phyloP scores from a whole-genome alignment of 2,329 filamentous ascomycete genomes.

The Colletotrichum sp. region DNA sequence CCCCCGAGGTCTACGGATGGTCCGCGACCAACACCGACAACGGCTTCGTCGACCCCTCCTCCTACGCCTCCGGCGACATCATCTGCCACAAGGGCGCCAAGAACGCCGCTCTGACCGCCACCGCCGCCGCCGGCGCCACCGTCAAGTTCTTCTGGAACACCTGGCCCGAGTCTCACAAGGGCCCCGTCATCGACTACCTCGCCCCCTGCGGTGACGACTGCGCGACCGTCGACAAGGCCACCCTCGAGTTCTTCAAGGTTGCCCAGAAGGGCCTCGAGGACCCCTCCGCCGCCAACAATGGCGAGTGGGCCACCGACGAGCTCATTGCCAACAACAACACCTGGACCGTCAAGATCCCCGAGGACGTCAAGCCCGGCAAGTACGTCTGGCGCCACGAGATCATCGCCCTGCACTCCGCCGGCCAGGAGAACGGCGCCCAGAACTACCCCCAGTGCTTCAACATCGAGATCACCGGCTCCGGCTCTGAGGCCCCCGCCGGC shows the following conservation, averaged over 20 bases:
- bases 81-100: constrained; percentile 51
- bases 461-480: constrained; percentile 48
- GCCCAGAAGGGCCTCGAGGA: constrained; percentile 51
- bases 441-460: constrained; percentile 60
- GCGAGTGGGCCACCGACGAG: constrained; percentile 61
- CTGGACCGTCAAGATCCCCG: constrained; percentile 53
- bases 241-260: constrained; percentile 66
- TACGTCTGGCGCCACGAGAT: constrained; percentile 63
- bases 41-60: constrained; percentile 51
- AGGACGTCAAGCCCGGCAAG: constrained; percentile 51
- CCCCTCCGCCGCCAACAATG: constrained; percentile 37
- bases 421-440: constrained; percentile 45
- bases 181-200: constrained; percentile 66
- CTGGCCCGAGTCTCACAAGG: constrained; percentile 70
- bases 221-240: constrained; percentile 52
- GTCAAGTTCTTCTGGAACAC: constrained; percentile 66
- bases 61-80: constrained; percentile 45
- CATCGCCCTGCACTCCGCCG: constrained; percentile 57
- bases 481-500: constrained; percentile 30
- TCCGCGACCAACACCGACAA: constrained; percentile 35
- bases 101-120: constrained; percentile 41
- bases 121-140: constrained; percentile 62
- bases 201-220: constrained; percentile 62
- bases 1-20: constrained; percentile 31
- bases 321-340: constrained; percentile 51